These are phyloP conservation scores for Tetrahymena malaccensis DNA, from an alignment of 73 alveolate genomes.

Conservation along the genomic window DNA sequence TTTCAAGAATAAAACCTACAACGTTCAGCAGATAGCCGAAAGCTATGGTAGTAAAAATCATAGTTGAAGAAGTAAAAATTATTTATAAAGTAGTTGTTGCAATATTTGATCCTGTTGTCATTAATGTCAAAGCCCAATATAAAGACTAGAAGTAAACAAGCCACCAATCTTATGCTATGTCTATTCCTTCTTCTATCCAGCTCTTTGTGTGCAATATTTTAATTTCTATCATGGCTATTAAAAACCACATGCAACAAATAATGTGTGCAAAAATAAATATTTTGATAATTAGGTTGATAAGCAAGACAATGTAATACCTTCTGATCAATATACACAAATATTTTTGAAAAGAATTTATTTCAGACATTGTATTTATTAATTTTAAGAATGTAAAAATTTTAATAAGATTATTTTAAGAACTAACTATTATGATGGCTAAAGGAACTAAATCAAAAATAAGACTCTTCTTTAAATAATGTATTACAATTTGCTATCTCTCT, in stretches of 20 bases:
- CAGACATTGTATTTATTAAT: not conserved
- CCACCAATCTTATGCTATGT: not conserved
- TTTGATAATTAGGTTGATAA: not conserved
- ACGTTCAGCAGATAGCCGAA: not conserved
- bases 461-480: not conserved
- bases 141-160: not conserved
- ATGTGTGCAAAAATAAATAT: not conserved
- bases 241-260: not conserved
- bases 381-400: not conserved
- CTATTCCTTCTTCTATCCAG: not conserved
- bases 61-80: not conserved
- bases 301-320: not conserved
- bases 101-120: not conserved
- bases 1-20: not conserved
- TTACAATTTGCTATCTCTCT: not conserved
- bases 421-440: not conserved
- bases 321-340: not conserved
- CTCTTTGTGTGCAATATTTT: not conserved
- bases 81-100: not conserved
- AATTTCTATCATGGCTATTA: not conserved
- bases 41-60: not conserved
- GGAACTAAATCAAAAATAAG: not conserved
- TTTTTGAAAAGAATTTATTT: not conserved
- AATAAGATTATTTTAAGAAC: not conserved
- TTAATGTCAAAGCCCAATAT: not conserved